phyloP scores from a whole-genome alignment of 2,329 filamentous ascomycete species.

The Simplicillium aogashimaense region DNA sequence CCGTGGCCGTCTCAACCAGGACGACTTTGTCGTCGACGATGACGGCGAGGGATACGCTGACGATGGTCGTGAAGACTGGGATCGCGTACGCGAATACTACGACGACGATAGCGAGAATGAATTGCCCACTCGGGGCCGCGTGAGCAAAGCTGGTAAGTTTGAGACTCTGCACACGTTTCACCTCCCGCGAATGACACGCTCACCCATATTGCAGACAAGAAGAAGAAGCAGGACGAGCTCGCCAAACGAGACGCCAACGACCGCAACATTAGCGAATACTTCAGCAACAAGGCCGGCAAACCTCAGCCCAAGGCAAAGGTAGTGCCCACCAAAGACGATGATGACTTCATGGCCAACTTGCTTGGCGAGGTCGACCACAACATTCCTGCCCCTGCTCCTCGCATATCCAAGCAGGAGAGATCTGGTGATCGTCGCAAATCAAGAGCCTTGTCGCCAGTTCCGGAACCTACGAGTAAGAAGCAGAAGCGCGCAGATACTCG shows the following conservation, averaged over 20 bases:
- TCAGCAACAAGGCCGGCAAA: conserved; percentile 63
- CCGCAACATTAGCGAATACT: conserved; percentile 89
- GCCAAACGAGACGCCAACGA: conserved; percentile 80
- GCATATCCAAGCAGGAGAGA: conserved; percentile 53
- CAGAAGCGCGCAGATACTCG: conserved; percentile 41
- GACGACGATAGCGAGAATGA: conserved; percentile 58
- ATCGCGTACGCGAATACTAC: conserved; percentile 57
- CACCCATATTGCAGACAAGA: conserved; percentile 52
- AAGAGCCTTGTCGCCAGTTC: conserved; percentile 68
- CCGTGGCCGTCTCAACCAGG: conserved; percentile 75
- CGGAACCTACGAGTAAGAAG: conserved; percentile 45
- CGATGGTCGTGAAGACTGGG: conserved; percentile 92
- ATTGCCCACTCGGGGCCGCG: conserved; percentile 29
- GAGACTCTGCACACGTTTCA: background rate
- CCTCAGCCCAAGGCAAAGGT: conserved; percentile 75
- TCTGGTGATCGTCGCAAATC: conserved; percentile 69
- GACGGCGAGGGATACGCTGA: conserved; percentile 96
- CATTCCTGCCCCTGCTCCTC: conserved; percentile 41
- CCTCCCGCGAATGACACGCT: background rate
- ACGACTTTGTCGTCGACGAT: conserved; percentile 98
- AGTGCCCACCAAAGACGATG: conserved; percentile 67
- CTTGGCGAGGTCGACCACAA: conserved; percentile 84
- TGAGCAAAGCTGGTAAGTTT: conserved; percentile 39
- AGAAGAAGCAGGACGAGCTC: conserved; percentile 79
- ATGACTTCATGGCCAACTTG: conserved; percentile 75